phyloP scores from a whole-genome alignment of 2,329 filamentous ascomycete species.

The Alternaria sp. region DNA sequence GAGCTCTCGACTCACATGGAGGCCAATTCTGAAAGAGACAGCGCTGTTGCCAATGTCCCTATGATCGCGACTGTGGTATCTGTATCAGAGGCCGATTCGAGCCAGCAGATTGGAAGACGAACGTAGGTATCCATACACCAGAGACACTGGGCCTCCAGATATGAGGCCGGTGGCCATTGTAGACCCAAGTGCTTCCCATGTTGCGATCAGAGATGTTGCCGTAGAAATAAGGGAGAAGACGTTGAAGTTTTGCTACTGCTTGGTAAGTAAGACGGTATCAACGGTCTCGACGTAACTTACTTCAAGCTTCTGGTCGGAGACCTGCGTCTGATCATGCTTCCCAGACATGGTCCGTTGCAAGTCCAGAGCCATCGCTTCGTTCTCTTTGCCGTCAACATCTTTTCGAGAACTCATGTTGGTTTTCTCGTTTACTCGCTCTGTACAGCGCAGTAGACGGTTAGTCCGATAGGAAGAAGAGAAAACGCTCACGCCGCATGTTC shows the following conservation, averaged over 20 bases:
- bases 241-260: not conserved
- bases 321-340: not conserved
- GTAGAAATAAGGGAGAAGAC: constrained; percentile 6
- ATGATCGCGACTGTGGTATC: not conserved
- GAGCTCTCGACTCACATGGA: constrained; percentile 2
- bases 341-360: not conserved
- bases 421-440: not conserved
- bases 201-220: constrained; percentile 9
- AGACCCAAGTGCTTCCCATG: constrained; percentile 10
- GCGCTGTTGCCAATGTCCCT: constrained; percentile 5
- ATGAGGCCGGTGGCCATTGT: constrained; percentile 12
- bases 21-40: constrained; percentile 6
- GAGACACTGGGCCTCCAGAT: constrained; percentile 8
- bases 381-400: not conserved
- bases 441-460: not conserved
- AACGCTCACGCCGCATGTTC: not conserved
- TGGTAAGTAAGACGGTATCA: not conserved
- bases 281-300: not conserved
- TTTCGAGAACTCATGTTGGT: not conserved
- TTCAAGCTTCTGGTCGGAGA: not conserved
- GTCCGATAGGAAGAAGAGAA: not conserved
- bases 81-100: not conserved
- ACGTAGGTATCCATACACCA: constrained; percentile 10
- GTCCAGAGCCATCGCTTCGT: not conserved
- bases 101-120: not conserved